phyloP scores from a whole-genome alignment of 306 rosid genomes.

The Benincasa hispida region DNA sequence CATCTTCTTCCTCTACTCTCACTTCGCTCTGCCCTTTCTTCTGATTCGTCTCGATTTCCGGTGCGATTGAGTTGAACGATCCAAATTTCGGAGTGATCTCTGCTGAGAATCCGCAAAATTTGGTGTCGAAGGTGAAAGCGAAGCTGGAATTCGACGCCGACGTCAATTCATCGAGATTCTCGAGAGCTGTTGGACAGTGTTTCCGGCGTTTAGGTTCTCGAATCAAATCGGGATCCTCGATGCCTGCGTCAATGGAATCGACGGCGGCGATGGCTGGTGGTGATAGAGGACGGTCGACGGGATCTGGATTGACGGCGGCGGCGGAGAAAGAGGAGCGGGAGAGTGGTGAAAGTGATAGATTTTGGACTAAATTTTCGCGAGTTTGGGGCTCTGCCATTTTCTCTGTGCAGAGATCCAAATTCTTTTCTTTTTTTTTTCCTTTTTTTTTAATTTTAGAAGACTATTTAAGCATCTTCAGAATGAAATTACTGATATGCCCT shows the following conservation, averaged over 20 bases:
- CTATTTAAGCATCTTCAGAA: not conserved
- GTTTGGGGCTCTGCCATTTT: constrained; percentile 13
- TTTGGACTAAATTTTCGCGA: not conserved
- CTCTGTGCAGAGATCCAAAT: not conserved
- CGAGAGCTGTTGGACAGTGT: constrained; percentile 23
- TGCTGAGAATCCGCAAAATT: constrained; percentile 15
- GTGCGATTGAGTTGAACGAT: constrained; percentile 22
- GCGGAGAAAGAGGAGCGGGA: not conserved
- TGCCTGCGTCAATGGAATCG: not conserved
- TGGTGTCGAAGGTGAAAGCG: constrained; percentile 33
- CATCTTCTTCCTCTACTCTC: not conserved
- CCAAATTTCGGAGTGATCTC: constrained; percentile 39
- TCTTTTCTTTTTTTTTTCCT: not conserved
- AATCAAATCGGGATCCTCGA: constrained; percentile 7
- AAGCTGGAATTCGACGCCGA: constrained; percentile 12
- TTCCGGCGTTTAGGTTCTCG: constrained; percentile 27
- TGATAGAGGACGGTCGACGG: not conserved
- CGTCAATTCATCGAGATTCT: constrained; percentile 19
- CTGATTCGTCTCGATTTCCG: not conserved
- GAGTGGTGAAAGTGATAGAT: not conserved
- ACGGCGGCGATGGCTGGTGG: not conserved
- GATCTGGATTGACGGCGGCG: constrained; percentile 8
- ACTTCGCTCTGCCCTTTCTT: not conserved
- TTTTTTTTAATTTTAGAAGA: not conserved
- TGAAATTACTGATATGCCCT: not conserved